phyloP scores from a whole-genome alignment of 2,329 filamentous ascomycete species.

The Hypoxylon sp. region DNA sequence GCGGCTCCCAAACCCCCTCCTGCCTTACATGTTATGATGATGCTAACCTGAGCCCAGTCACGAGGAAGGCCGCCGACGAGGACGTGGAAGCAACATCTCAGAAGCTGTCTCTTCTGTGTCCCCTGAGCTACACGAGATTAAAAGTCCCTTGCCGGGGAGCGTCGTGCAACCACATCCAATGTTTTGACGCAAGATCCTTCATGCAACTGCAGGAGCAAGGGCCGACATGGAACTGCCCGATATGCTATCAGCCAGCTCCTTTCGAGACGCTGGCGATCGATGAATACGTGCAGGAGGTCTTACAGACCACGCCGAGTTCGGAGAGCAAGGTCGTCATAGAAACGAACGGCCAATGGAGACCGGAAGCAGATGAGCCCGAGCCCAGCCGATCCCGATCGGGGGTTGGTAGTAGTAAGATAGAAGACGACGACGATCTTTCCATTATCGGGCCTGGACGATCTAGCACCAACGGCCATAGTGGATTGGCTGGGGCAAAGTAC shows the following conservation, averaged over 20 bases:
- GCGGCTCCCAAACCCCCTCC: conserved; percentile 46
- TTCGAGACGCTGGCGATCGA: conserved; percentile 88
- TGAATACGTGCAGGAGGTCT: conserved; percentile 86
- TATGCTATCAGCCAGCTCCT: conserved; percentile 83
- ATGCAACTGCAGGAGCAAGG: conserved; percentile 94
- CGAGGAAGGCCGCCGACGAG: conserved; percentile 80
- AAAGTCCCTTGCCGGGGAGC: conserved; percentile 79
- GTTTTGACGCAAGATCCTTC: conserved; percentile 93
- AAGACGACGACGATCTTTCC: conserved; percentile 61
- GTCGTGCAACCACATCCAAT: conserved; percentile 87
- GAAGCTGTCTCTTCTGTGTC: conserved; percentile 90
- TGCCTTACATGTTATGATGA: not conserved
- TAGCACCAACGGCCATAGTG: conserved; percentile 49
- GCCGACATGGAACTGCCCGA: conserved; percentile 94
- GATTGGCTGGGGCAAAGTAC: conserved; percentile 37
- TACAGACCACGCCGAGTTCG: conserved; percentile 73
- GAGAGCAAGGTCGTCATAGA: conserved; percentile 90
- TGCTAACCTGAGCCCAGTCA: conserved; percentile 63
- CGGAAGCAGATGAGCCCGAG: conserved; percentile 47
- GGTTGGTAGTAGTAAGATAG: conserved; percentile 42
- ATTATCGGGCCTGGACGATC: conserved; percentile 53
- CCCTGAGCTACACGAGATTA: conserved; percentile 85
- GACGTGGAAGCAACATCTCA: conserved; percentile 91
- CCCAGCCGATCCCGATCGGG: conserved; percentile 39
- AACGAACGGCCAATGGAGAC: conserved; percentile 80